phyloP scores from a whole-genome alignment of 176 grass and related monocot species.

The Tillandsia fasciculata region DNA sequence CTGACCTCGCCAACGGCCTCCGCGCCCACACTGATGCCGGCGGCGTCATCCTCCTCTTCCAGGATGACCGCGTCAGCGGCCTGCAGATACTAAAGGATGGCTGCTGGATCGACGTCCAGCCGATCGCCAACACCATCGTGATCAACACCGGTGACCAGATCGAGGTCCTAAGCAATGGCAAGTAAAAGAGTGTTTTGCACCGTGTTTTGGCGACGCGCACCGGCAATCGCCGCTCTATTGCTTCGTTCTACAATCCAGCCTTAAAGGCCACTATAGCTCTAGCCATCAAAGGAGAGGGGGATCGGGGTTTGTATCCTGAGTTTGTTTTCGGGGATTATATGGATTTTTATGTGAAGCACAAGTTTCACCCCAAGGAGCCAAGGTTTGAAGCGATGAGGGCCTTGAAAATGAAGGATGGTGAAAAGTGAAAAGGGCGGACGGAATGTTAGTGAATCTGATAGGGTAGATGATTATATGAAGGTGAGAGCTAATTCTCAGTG shows the following conservation, averaged over 20 bases:
- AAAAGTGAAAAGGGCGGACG: too few relatives aligned
- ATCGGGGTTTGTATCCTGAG: constrained; percentile 32
- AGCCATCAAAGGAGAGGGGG: background rate
- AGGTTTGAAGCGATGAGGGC: constrained; percentile 35
- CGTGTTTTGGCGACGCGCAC: constrained; percentile 45
- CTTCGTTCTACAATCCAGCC: constrained; percentile 86
- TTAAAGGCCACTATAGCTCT: constrained; percentile 43
- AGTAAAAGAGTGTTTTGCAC: constrained; percentile 90
- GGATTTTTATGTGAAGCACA: constrained; percentile 68
- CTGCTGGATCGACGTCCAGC: constrained; percentile 72
- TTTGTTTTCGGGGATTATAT: constrained; percentile 81
- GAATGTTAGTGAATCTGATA: too few relatives aligned
- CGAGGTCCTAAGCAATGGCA: constrained; percentile 78
- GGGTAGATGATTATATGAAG: too few relatives aligned
- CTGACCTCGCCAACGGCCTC: constrained; percentile 56
- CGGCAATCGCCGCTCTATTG: constrained; percentile 70
- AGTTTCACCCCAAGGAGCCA: constrained; percentile 57
- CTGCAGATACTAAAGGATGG: constrained; percentile 65
- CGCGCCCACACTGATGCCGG: constrained; percentile 91
- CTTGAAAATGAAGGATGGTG: background rate
- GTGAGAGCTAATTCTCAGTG: too few relatives aligned
- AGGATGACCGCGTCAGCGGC: constrained; percentile 67
- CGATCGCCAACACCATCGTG: constrained; percentile 69
- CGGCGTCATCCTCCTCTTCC: constrained; percentile 81
- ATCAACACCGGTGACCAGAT: constrained; percentile 98